Conservation (phyloP, 306 rosid species). For the Pachyrhizus erosus region DNA sequence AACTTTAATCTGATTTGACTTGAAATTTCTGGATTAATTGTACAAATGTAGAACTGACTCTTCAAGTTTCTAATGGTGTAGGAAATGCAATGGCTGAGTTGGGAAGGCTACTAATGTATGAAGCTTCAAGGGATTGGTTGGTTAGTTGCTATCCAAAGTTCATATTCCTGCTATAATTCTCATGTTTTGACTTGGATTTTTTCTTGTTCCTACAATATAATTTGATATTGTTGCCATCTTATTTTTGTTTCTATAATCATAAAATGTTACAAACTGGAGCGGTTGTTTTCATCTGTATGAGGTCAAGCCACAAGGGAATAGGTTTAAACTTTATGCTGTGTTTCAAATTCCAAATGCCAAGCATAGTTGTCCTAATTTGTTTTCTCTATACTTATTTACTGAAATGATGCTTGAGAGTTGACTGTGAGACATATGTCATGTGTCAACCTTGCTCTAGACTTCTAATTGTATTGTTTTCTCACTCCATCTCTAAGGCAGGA, state of each 20-base stretch:
- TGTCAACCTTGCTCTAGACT: background rate
- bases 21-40: conserved; percentile 10
- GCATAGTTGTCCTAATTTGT: background rate
- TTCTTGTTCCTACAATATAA: conserved; percentile 1
- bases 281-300: background rate
- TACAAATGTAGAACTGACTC: conserved; percentile 26
- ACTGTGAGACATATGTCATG: background rate
- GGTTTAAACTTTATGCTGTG: background rate
- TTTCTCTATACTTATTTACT: background rate
- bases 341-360: background rate
- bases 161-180: conserved; percentile 14
- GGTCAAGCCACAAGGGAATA: background rate
- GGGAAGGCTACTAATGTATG: conserved; percentile 91
- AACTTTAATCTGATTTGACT: background rate
- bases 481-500: no score
- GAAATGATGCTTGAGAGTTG: background rate
- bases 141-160: conserved; percentile 57
- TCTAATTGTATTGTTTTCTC: background rate
- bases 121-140: conserved; percentile 98
- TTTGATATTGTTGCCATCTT: background rate
- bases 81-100: conserved; percentile 97
- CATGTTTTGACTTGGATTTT: background rate
- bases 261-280: conserved; percentile 6
- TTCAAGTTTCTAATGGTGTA: conserved; percentile 42
- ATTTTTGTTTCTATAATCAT: background rate